These are phyloP conservation scores for Collybia mongolica DNA, from an alignment of 768 basidiomycete genomes.

Conservation along the genomic window DNA sequence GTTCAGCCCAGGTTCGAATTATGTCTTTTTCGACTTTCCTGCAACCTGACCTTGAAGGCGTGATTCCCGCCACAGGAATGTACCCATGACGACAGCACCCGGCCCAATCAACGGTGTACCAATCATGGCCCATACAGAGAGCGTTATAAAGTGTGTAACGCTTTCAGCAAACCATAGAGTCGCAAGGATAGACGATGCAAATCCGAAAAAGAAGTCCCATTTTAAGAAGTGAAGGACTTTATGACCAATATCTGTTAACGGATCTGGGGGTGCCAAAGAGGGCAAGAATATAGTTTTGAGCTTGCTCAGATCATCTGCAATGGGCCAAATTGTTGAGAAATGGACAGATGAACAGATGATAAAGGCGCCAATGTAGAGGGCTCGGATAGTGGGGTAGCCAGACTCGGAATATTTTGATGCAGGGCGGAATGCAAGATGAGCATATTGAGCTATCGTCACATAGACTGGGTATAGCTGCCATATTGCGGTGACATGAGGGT, in stretches of 20 bases:
- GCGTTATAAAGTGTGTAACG: constrained; percentile 23
- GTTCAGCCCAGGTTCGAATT: no score
- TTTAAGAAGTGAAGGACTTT: constrained; percentile 44
- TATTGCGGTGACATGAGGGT: constrained; percentile 43
- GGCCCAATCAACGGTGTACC: constrained; percentile 44
- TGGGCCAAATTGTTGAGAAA: constrained; percentile 36
- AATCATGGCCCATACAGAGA: constrained; percentile 43
- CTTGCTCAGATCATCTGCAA: constrained; percentile 24
- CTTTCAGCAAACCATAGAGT: constrained; percentile 48
- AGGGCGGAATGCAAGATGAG: constrained; percentile 40
- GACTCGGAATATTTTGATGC: constrained; percentile 28
- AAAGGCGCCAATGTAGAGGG: constrained; percentile 38
- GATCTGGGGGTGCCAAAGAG: constrained; percentile 25
- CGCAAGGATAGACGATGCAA: constrained; percentile 37
- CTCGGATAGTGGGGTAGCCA: constrained; percentile 34
- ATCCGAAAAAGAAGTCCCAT: constrained; percentile 47
- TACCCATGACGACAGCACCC: constrained; percentile 48
- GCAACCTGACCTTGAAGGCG: constrained; percentile 3
- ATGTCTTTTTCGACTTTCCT: constrained; percentile 2
- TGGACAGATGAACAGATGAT: constrained; percentile 42
- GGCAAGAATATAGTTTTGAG: constrained; percentile 36
- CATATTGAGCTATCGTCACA: constrained; percentile 36
- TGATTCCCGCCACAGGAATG: constrained; percentile 49
- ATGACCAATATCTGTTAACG: constrained; percentile 18
- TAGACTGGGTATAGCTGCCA: constrained; percentile 57